Evolutionary conservation across 1,284 basidiomycete genomes (phyloP).

Genomic region (Sutorius eximius): DNA sequence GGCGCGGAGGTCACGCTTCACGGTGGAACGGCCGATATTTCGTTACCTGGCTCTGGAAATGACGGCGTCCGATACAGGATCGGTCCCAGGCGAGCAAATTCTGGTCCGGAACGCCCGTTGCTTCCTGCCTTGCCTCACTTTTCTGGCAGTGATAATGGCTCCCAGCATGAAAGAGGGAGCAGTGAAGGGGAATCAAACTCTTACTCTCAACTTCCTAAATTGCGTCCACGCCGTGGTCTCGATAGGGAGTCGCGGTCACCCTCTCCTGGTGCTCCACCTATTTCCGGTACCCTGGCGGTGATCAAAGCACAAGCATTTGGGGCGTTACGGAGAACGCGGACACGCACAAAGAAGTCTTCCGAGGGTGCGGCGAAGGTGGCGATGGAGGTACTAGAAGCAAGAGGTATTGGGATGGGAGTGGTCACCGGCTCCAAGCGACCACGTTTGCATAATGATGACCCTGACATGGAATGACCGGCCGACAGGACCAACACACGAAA

Average conservation of each 20-base stretch:
- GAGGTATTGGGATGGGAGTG: constrained; percentile 67
- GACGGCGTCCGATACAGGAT: constrained; percentile 64
- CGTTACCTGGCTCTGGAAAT: constrained; percentile 48
- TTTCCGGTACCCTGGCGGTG: constrained; percentile 79
- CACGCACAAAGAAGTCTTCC: constrained; percentile 66
- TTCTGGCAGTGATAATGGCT: constrained; percentile 50
- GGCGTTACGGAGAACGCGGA: constrained; percentile 72
- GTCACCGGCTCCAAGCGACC: constrained; percentile 54
- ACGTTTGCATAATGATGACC: constrained; percentile 54
- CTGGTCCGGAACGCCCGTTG: constrained; percentile 50
- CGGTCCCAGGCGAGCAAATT: constrained; percentile 47
- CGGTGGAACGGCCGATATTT: constrained; percentile 69
- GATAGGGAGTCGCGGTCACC: constrained; percentile 65
- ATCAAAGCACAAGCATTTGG: constrained; percentile 87
- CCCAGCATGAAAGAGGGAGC: constrained; percentile 54
- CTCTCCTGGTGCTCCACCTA: constrained; percentile 59
- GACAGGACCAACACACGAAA: constrained; percentile 20
- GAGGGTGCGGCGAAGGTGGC: constrained; percentile 75
- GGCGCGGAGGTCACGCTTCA: constrained; percentile 64
- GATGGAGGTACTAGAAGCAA: constrained; percentile 72
- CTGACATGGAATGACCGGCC: constrained; percentile 43
- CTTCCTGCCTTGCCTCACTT: constrained; percentile 52
- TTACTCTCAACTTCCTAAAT: constrained; percentile 41
- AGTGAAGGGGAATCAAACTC: constrained; percentile 54
- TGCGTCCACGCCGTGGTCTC: constrained; percentile 45